phyloP scores from a whole-genome alignment of 2,329 filamentous ascomycete species.

The Talaromyces sp. region DNA sequence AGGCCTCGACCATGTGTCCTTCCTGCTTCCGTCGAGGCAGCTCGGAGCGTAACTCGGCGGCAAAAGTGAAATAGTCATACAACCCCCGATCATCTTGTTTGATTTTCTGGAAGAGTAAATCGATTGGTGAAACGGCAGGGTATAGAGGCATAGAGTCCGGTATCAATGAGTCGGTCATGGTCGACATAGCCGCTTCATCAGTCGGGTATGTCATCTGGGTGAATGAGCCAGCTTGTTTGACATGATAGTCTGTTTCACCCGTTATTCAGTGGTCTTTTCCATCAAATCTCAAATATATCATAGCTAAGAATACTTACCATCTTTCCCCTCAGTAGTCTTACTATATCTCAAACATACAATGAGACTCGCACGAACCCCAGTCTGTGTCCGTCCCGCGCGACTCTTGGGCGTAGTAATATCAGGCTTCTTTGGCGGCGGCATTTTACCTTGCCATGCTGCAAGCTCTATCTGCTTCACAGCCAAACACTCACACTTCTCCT shows the following conservation, averaged over 20 bases:
- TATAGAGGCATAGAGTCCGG: conserved; percentile 5
- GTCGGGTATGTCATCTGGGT: background rate
- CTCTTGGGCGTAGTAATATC: background rate
- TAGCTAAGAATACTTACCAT: background rate
- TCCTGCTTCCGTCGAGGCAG: conserved; percentile 18
- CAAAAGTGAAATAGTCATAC: conserved; percentile 22
- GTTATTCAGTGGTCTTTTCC: background rate
- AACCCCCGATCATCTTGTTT: conserved; percentile 21
- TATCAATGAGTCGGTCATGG: background rate
- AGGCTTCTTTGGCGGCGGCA: background rate
- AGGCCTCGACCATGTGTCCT: conserved; percentile 21
- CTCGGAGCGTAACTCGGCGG: conserved; percentile 15
- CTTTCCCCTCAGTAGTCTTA: background rate
- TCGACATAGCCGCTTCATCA: background rate
- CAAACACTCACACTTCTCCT: background rate
- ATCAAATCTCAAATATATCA: background rate
- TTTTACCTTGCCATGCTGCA: background rate
- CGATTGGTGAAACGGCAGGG: background rate
- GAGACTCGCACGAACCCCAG: background rate
- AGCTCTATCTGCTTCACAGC: background rate
- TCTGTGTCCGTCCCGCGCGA: background rate
- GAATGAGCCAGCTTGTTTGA: background rate
- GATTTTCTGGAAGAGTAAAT: conserved; percentile 9
- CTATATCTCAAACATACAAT: background rate
- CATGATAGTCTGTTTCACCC: background rate